Conservation (phyloP, 768 basidiomycete genomes). For the Rhizopogon vinicolor region DNA sequence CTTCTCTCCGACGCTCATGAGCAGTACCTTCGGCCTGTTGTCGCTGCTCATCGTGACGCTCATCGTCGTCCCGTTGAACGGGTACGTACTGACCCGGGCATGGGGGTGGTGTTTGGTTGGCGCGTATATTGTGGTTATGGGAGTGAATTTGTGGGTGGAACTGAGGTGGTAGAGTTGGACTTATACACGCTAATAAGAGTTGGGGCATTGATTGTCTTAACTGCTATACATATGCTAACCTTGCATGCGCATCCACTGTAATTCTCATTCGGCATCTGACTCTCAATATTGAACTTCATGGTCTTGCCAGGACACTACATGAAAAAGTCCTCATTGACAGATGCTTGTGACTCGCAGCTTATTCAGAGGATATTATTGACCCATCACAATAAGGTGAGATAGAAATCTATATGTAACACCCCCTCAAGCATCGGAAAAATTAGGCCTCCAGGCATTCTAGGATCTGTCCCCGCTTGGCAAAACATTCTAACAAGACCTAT, state of each 20-base stretch:
- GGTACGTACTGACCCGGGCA: slow-evolving; percentile 68
- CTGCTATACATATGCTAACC: neutral
- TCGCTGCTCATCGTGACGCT: slow-evolving; percentile 69
- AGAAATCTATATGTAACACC: too few species aligned
- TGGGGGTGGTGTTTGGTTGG: slow-evolving; percentile 82
- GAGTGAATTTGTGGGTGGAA: slow-evolving; percentile 76
- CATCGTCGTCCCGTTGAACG: slow-evolving; percentile 81
- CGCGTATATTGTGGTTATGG: slow-evolving; percentile 75
- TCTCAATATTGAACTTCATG: too few species aligned
- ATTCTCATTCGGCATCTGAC: too few species aligned
- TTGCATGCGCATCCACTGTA: neutral
- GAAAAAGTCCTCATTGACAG: too few species aligned
- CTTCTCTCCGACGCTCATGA: slow-evolving; percentile 79
- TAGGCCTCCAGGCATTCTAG: too few species aligned
- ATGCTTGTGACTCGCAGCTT: neutral
- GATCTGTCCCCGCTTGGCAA: too few species aligned
- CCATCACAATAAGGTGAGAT: too few species aligned
- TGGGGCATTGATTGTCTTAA: neutral
- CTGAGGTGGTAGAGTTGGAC: slow-evolving; percentile 27
- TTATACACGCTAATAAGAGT: neutral
- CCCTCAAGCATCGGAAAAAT: too few species aligned
- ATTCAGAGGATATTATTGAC: too few species aligned
- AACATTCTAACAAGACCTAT: too few species aligned
- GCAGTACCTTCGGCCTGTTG: slow-evolving; percentile 81
- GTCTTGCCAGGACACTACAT: too few species aligned